Base-by-base conservation (phyloP, 352 stramenopile species). In the Phytopythium kandeliae region DNA sequence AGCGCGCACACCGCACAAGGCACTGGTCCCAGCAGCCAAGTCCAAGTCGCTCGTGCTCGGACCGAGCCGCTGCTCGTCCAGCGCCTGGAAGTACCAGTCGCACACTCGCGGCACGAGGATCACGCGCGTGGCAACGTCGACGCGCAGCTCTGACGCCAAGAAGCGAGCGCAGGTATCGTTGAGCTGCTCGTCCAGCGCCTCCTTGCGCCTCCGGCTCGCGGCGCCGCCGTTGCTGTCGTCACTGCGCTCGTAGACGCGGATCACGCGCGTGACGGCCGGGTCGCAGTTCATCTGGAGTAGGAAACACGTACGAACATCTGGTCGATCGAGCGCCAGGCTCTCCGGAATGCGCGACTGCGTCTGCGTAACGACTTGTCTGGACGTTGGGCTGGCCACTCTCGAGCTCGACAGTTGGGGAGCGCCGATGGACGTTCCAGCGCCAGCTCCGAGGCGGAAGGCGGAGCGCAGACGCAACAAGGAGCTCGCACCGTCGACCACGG, bases 281-380 rank as follows among this genome's bases (percentile, higher is more conserved):
- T 72, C 46, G 52, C 73, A 60, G 67, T 83, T 75, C 50, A 87
- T 63, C 58, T 96, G 90, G 3, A 97, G 61, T n/a, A 84, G 84
- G 55, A 94, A 83, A 51, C 78, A 89, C 2, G 90, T 74, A 10
- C 91, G 84, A 53, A 90, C 84, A 59, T 97, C 89, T 8, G 67
- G 28, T 47, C 60, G 57, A 60, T 58, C 53, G 10, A 67, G 54
- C 11, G 57, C 60, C 7, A 92, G 36, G 30, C 50, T 38, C 7
- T 67, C 26, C 9, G 62, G 60, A 68, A 83, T 74, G 34, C 33
- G 33, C 3, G 31, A 43, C 30, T 24, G 25, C 37, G 41, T 15
- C 5, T 69, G 74, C 22, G 57, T 75, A 22, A 75, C 31, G 19
- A 44, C 33, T 21, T 34, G 47, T 12, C 34, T 53, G 17, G 47